Evolutionary conservation across 305 asterid species (phyloP).

Genomic region (Solanum hybrid): DNA sequence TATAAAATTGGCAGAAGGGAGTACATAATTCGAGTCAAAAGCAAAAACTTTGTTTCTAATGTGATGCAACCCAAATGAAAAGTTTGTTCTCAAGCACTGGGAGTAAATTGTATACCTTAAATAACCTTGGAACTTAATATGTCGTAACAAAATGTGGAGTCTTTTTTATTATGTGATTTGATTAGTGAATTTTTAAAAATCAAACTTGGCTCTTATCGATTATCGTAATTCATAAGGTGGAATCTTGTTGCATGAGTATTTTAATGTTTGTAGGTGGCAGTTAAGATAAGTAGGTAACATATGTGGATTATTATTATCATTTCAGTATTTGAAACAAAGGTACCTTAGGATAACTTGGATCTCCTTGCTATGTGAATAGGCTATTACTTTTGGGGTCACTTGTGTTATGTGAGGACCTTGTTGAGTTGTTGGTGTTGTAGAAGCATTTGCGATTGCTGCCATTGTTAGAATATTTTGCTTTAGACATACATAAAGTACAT

Average conservation of each 20-base stretch:
- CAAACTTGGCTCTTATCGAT: background rate
- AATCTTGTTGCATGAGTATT: background rate
- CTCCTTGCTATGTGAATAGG: background rate
- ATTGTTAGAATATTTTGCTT: background rate
- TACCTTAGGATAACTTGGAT: background rate
- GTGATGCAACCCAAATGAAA: background rate
- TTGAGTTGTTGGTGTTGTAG: background rate
- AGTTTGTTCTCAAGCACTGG: background rate
- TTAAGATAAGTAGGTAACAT: background rate
- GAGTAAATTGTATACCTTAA: background rate
- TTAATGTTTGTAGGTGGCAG: background rate
- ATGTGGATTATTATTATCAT: background rate
- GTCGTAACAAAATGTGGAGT: background rate
- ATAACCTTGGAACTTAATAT: background rate
- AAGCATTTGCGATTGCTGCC: background rate
- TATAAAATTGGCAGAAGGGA: no score
- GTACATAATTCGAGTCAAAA: background rate
- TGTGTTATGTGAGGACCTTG: background rate
- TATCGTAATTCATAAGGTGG: background rate
- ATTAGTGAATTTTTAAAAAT: background rate
- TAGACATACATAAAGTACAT: background rate
- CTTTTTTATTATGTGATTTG: background rate
- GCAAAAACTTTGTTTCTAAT: background rate
- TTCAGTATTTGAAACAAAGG: background rate
- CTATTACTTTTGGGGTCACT: background rate